These are phyloP conservation scores for Fusarium odoratissimum DNA, from an alignment of 2,329 filamentous ascomycete genomes.

Conservation along the genomic window DNA sequence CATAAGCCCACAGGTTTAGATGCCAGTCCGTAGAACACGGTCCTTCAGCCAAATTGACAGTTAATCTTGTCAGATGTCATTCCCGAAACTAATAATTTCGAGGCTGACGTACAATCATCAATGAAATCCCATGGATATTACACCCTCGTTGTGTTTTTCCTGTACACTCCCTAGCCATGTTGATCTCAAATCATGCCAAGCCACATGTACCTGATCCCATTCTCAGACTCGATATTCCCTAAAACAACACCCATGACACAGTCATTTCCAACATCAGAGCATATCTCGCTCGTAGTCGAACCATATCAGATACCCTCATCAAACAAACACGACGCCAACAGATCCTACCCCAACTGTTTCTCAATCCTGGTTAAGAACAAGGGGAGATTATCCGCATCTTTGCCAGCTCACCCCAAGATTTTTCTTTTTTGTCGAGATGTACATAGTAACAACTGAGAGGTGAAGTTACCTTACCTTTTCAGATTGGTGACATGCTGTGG, in stretches of 20 bases:
- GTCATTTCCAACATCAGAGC: conserved; percentile 37
- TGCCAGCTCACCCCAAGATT: conserved; percentile 8
- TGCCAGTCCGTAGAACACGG: neutral
- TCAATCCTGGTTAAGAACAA: conserved; percentile 5
- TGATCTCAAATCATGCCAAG: neutral
- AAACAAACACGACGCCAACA: conserved; percentile 36
- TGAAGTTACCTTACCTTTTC: neutral
- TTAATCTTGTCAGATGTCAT: neutral
- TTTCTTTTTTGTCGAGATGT: neutral
- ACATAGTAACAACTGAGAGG: neutral
- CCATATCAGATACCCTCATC: conserved; percentile 32
- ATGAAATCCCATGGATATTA: neutral
- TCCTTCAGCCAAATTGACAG: neutral
- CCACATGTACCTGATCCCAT: conserved; percentile 3
- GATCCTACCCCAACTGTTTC: conserved; percentile 27
- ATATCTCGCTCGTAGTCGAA: conserved; percentile 38
- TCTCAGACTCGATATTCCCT: neutral
- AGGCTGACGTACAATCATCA: neutral
- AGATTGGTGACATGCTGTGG: conserved; percentile 13
- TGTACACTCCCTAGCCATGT: neutral
- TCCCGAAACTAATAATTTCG: neutral
- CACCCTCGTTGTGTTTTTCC: neutral
- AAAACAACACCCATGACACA: conserved; percentile 6
- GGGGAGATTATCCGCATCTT: conserved; percentile 8
- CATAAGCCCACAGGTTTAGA: neutral